Conservation (phyloP, 2,329 filamentous ascomycete genomes). For the Fusarium humuli region DNA sequence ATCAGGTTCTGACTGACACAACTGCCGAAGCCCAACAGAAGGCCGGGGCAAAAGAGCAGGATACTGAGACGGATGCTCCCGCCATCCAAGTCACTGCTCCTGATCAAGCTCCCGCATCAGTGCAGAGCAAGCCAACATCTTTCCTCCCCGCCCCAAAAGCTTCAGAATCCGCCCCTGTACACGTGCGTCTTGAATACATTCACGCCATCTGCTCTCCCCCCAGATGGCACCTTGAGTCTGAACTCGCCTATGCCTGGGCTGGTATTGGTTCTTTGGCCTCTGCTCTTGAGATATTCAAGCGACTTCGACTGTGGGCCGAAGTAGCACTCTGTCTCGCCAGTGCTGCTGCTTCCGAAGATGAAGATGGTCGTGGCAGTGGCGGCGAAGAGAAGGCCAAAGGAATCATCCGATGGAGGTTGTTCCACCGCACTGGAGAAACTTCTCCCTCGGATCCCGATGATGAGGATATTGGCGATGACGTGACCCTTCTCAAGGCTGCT, state of each 20-base stretch:
- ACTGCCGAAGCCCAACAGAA: constrained; percentile 50
- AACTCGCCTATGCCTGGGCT: constrained; percentile 93
- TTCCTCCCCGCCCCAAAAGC: constrained; percentile 84
- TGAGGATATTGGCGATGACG: constrained; percentile 62
- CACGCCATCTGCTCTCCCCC: constrained; percentile 87
- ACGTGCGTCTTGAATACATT: constrained; percentile 83
- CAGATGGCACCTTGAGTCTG: constrained; percentile 93
- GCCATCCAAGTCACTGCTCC: constrained; percentile 59
- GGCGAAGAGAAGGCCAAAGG: constrained; percentile 83
- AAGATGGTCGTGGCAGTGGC: constrained; percentile 64
- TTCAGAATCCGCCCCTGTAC: constrained; percentile 80
- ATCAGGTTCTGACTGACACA: constrained; percentile 93
- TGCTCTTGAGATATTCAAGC: constrained; percentile 94
- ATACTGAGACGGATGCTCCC: constrained; percentile 54
- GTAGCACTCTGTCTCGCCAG: constrained; percentile 88
- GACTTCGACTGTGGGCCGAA: constrained; percentile 93
- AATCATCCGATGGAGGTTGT: constrained; percentile 83
- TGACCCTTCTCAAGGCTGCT: constrained; percentile 65
- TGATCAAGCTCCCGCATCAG: constrained; percentile 46
- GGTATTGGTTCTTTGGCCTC: constrained; percentile 87
- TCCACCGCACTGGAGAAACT: constrained; percentile 67
- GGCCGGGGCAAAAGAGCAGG: constrained; percentile 41
- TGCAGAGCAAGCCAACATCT: constrained; percentile 68
- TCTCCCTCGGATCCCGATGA: constrained; percentile 59
- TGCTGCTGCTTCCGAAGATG: constrained; percentile 68